Evolutionary conservation across 805 yeast genomes (phyloP).

Genomic region (Nakazawaea ambrosiae): DNA sequence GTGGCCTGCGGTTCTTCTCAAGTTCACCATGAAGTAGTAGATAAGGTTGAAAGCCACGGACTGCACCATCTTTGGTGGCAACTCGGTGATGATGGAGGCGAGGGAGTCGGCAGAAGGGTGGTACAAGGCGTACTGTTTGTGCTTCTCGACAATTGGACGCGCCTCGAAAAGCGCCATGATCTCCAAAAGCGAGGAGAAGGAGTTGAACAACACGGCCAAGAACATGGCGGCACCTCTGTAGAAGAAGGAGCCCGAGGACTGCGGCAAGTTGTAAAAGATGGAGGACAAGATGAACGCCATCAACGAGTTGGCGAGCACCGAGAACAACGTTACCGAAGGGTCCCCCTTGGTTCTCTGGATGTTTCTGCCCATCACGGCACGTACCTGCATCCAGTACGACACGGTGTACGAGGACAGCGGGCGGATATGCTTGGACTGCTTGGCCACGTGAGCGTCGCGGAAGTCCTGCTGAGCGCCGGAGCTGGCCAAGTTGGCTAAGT

Average conservation of each 20-base stretch:
- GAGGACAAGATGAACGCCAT: constrained; percentile 45
- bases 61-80: constrained; percentile 41
- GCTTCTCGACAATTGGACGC: constrained; percentile 54
- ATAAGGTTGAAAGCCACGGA: constrained; percentile 40
- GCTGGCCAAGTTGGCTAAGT: constrained; percentile 11
- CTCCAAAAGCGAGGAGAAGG: constrained; percentile 38
- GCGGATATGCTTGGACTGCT: constrained; percentile 35
- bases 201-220: constrained; percentile 33
- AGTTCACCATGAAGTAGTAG: constrained; percentile 46
- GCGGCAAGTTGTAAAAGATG: constrained; percentile 37
- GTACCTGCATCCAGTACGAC: constrained; percentile 38
- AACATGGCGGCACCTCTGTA: constrained; percentile 31
- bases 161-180: constrained; percentile 35
- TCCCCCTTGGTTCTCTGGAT: constrained; percentile 37
- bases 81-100: constrained; percentile 52
- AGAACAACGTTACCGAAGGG: constrained; percentile 31
- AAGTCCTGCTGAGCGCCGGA: constrained; percentile 16
- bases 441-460: constrained; percentile 25
- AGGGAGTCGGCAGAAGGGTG: constrained; percentile 61
- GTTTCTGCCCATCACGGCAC: constrained; percentile 36
- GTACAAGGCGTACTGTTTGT: constrained; percentile 48
- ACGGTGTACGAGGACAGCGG: constrained; percentile 39
- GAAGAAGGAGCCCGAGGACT: constrained; percentile 34
- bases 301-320: constrained; percentile 31
- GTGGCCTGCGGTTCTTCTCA: constrained; percentile 44